Evolutionary conservation across 352 stramenopile species (phyloP), one percentile per base, ranked within the genome.

Genomic region (Globisporangium sylvaticum): DNA sequence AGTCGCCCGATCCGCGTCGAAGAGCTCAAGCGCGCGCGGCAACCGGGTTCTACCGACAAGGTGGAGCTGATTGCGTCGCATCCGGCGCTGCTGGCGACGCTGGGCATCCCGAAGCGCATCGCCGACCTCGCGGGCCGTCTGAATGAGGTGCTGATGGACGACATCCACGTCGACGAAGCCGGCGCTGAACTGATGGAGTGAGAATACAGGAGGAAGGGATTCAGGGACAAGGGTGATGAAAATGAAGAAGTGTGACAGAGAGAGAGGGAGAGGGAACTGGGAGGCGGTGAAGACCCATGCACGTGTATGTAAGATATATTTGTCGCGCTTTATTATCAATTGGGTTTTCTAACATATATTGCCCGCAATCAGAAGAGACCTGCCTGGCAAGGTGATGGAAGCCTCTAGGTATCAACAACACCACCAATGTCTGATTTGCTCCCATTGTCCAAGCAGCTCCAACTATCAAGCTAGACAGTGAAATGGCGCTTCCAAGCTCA

Each of bases 1-100:
- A 92, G 83, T 60, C 84, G 84, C 14, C 80, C 82, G 1, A 89
- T 92, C 60, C 82, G 82, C 24, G 29, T 89, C 5, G 83, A 92
- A 46, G 84, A 92, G 48, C 69, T 92, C 15, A 86, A 87, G 62
- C 74, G 68, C 25, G 70, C 82, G 27, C 64, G 34, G 18, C 39
- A 53, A 64, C 27, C 27, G 1, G 14, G 39, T 22, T 31, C 82
- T 2, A 77, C 71, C 2, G 80, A 92, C 65, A 91, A 91, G 62
- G 57, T 92, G n/a, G 84, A 92, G 58, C 56, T 89, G 5, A 88
- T 92, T 56, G 74, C 82, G n/a, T 81, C 75, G n/a, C 84, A 92
- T 54, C 84, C 84, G 24, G 84, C 79, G 34, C 62, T 92, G 32
- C 56, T 83, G 64, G 79, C 81, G 20, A 91, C 82, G 0, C 65